phyloP scores from a whole-genome alignment of 164 flowering plant genomes.

The Aristolochia californica region DNA sequence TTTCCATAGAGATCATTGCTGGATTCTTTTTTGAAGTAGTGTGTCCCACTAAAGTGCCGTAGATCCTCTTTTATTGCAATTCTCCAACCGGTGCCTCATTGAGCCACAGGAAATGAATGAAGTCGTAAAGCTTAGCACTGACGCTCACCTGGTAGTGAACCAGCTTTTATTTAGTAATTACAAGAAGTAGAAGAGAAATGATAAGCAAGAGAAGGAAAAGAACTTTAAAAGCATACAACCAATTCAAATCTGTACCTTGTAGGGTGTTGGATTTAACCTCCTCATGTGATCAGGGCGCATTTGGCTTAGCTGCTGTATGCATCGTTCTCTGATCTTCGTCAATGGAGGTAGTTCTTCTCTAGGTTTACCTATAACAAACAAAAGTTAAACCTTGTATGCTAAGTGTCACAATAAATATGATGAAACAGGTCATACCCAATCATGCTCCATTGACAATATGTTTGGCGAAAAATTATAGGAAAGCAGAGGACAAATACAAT shows the following conservation, averaged over 20 bases:
- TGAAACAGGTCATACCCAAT: too few relatives aligned
- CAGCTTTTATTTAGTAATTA: not conserved
- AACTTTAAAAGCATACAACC: too few relatives aligned
- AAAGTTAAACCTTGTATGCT: not conserved
- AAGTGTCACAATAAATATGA: too few relatives aligned
- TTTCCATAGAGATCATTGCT: conserved; percentile 15
- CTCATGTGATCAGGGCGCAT: conserved; percentile 99
- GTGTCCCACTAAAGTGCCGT: not conserved
- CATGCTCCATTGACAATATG: too few relatives aligned
- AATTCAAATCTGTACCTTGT: conserved; percentile 56
- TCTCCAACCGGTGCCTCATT: conserved; percentile 99
- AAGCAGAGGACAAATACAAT: not conserved
- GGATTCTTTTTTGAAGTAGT: conserved; percentile 1
- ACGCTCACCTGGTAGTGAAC: conserved; percentile 73
- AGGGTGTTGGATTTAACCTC: conserved; percentile 94
- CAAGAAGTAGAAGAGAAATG: not conserved
- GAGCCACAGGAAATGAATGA: conserved; percentile 97
- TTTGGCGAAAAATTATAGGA: too few relatives aligned
- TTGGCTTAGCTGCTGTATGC: conserved; percentile 75
- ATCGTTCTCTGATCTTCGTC: conserved; percentile 51
- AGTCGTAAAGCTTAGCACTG: conserved; percentile 87
- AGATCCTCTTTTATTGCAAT: conserved; percentile 43
- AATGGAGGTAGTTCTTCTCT: conserved; percentile 62
- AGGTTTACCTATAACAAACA: conserved; percentile 33
- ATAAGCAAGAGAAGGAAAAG: not conserved